Base-by-base conservation (phyloP, 768 basidiomycete genomes). In the Chalciporus chontae region DNA sequence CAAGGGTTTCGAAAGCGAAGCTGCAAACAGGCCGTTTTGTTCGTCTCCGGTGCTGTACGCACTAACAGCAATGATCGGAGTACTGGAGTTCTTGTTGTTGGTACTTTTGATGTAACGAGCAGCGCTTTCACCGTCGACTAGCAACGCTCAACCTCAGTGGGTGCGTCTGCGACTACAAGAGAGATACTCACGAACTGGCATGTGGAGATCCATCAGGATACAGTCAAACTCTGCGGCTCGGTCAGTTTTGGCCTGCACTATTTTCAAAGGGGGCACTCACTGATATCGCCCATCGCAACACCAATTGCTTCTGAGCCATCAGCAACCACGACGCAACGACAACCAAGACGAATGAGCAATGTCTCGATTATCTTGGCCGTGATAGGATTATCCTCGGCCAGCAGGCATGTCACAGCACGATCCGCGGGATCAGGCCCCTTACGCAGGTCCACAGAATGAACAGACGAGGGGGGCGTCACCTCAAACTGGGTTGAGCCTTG, bases 341-440 rank as follows among this genome's bases (percentile, higher is more conserved):
- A 98, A 1, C 96, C 96, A 52, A 98, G 80, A 31, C 94, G 85
- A 53, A 91, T 88, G 41, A 99, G 79, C 40, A 98, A 70, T 2
- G 94, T 98, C 69, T 97, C 94, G 43, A 97, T 85, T 43, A 99
- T 97, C 74, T 98, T 97, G 27, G 90, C 90, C 0, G 94, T 95
- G 56, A 98, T 97, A 2, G 96, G 96, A 62, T 99, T 98, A 60
- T 98, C 94, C 67, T 98, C 96, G 1, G 95, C 96, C 31, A 99
- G 77, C 23, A 99, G 68, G 62, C 92, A 94, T 36, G 94, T 96
- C 47, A 98, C 85, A n/a, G 87, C 85, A 36, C 91, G 83, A 64
- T 94, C 93, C 50, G 69, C 78, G n/a, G 80, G 83, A 64, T 91
- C 89, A 4, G 84, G 84, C 1, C 79, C 84, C 69, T 83, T 83